These are phyloP conservation scores for Saturnispora kantuleensis DNA, from an alignment of 805 yeast species.

Conservation along the genomic window DNA sequence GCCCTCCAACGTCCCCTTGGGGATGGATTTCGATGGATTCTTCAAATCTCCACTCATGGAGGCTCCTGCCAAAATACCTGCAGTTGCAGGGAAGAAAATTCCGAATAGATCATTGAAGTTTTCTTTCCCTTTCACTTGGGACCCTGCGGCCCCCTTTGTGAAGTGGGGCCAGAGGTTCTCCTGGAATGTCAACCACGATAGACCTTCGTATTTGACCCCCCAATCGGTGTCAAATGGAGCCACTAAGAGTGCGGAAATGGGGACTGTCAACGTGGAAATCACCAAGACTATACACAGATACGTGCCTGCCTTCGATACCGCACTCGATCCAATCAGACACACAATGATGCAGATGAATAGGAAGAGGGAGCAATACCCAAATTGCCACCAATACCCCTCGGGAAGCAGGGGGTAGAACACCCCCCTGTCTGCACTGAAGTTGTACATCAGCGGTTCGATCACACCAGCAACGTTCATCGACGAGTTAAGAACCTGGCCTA, in stretches of 20 bases:
- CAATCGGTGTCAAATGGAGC: constrained; percentile 51
- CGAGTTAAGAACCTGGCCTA: constrained; percentile 88
- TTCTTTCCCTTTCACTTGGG: constrained; percentile 51
- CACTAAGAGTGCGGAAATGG: constrained; percentile 61
- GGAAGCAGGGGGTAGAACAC: constrained; percentile 52
- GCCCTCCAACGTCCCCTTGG: constrained; percentile 89
- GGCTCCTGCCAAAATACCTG: constrained; percentile 98
- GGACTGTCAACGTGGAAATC: constrained; percentile 69
- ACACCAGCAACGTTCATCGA: constrained; percentile 94
- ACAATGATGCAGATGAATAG: constrained; percentile 63
- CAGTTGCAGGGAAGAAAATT: constrained; percentile 95
- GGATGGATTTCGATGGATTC: constrained; percentile 82
- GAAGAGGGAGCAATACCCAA: constrained; percentile 61
- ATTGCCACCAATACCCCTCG: constrained; percentile 51
- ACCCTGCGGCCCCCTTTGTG: constrained; percentile 90
- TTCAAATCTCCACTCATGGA: constrained; percentile 93
- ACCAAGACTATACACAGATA: constrained; percentile 58
- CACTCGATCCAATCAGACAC: constrained; percentile 69
- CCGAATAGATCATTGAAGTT: constrained; percentile 84
- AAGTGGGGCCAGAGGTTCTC: constrained; percentile 70
- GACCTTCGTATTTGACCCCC: constrained; percentile 54
- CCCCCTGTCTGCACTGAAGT: constrained; percentile 59
- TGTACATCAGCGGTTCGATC: constrained; percentile 77
- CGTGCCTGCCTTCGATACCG: constrained; percentile 78
- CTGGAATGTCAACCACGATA: constrained; percentile 53